phyloP scores from a whole-genome alignment of 1,139 yeast species.

The Kodamaea derodonti region DNA sequence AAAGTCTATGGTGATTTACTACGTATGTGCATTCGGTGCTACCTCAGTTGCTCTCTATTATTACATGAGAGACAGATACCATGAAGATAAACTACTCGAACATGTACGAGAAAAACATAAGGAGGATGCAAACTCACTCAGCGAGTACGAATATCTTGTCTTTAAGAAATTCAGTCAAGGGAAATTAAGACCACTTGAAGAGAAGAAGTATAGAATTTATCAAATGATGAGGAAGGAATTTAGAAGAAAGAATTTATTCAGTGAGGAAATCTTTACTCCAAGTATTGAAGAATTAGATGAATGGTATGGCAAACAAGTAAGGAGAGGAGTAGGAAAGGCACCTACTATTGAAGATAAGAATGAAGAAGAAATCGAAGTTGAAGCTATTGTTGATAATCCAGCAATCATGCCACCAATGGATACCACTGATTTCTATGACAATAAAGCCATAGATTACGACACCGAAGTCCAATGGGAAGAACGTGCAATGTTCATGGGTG shows the following conservation, averaged over 20 bases:
- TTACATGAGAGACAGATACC: conserved; percentile 64
- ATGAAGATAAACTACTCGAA: conserved; percentile 59
- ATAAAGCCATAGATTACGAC: conserved; percentile 78
- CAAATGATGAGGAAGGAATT: conserved; percentile 51
- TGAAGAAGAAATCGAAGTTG: conserved; percentile 14
- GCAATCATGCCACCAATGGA: conserved; percentile 66
- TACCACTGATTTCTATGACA: conserved; percentile 79
- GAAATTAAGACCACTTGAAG: conserved; percentile 53
- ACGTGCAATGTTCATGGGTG: conserved; percentile 73
- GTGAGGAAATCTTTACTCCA: conserved; percentile 47
- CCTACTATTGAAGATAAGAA: conserved; percentile 22
- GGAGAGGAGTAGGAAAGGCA: conserved; percentile 21
- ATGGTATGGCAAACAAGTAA: conserved; percentile 42
- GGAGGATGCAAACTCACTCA: conserved; percentile 34
- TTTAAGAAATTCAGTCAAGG: conserved; percentile 52
- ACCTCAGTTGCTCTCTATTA: conserved; percentile 58
- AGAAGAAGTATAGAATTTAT: conserved; percentile 49
- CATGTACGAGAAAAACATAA: conserved; percentile 41
- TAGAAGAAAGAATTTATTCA: conserved; percentile 44
- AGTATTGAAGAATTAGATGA: conserved; percentile 47
- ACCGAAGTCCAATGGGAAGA: conserved; percentile 85
- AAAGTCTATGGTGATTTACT: conserved; percentile 42
- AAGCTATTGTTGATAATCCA: conserved; percentile 24
- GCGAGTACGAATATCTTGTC: conserved; percentile 62
- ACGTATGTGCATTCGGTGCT: conserved; percentile 54